Evolutionary conservation across 2,329 filamentous ascomycete genomes (phyloP).

Genomic region (Westerdykella sp.): DNA sequence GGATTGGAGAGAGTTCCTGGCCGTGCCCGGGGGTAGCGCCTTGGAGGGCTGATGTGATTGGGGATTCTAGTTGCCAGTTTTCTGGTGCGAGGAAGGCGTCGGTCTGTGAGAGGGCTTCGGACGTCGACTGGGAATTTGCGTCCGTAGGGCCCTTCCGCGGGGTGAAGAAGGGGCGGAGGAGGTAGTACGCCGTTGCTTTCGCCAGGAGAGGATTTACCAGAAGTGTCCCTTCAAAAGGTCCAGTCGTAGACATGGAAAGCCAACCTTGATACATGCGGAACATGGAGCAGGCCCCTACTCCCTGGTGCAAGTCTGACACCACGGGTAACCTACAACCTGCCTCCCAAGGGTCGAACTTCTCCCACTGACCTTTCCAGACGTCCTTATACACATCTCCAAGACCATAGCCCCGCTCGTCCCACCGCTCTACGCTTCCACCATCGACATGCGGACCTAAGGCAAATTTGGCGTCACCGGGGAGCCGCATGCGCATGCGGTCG

Average conservation of each 20-base stretch:
- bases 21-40: slow-evolving; percentile 63
- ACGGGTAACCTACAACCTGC: slow-evolving; percentile 61
- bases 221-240: slow-evolving; percentile 70
- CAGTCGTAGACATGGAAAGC: slow-evolving; percentile 70
- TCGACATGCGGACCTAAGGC: slow-evolving; percentile 53
- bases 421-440: slow-evolving; percentile 47
- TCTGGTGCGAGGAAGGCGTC: slow-evolving; percentile 44
- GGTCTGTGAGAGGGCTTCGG: slow-evolving; percentile 25
- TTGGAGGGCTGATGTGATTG: slow-evolving; percentile 57
- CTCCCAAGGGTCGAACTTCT: slow-evolving; percentile 77
- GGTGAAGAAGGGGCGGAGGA: slow-evolving; percentile 79
- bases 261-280: slow-evolving; percentile 89
- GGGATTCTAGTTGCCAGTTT: slow-evolving; percentile 56
- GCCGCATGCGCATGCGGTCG: slow-evolving; percentile 48
- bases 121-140: slow-evolving; percentile 27
- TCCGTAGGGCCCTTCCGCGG: slow-evolving; percentile 39
- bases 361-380: slow-evolving; percentile 71
- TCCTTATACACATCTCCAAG: slow-evolving; percentile 61
- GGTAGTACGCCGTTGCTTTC: slow-evolving; percentile 69
- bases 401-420: slow-evolving; percentile 57
- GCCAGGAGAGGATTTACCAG: slow-evolving; percentile 73
- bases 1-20: slow-evolving; percentile 58
- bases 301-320: slow-evolving; percentile 69
- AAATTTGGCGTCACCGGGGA: slow-evolving; percentile 48
- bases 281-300: slow-evolving; percentile 74